These are phyloP conservation scores for Tylopilus felleus DNA, from an alignment of 768 basidiomycete genomes.

Conservation along the genomic window DNA sequence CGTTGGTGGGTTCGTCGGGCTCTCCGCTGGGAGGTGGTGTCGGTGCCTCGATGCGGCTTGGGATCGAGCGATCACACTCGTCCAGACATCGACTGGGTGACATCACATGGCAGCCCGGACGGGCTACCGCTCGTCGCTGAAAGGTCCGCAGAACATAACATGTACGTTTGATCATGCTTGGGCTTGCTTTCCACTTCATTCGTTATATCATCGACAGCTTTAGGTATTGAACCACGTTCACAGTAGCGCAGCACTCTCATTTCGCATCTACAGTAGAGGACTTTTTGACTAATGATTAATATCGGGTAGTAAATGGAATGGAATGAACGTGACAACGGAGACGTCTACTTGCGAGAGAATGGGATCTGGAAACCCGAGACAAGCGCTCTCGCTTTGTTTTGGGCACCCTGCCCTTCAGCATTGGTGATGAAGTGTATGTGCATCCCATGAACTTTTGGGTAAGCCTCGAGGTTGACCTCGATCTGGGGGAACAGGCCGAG, in stretches of 20 bases:
- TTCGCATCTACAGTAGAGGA: conserved; percentile 27
- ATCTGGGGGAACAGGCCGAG: conserved; percentile 94
- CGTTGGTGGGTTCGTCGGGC: conserved; percentile 26
- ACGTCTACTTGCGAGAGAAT: conserved; percentile 50
- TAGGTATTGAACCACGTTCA: conserved; percentile 19
- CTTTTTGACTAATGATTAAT: conserved; percentile 23
- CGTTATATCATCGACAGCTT: conserved; percentile 9
- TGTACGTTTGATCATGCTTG: conserved; percentile 7
- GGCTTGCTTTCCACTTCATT: conserved; percentile 16
- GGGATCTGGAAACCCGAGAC: conserved; percentile 92
- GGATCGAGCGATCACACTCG: conserved; percentile 35
- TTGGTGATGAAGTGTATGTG: conserved; percentile 94
- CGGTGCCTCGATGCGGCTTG: conserved; percentile 25
- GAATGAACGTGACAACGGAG: not conserved
- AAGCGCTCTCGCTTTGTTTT: conserved; percentile 82
- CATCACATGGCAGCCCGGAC: conserved; percentile 52
- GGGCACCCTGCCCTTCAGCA: conserved; percentile 82
- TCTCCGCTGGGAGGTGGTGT: conserved; percentile 17
- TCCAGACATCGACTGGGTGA: conserved; percentile 58
- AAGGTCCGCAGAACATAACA: not conserved
- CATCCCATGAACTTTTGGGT: conserved; percentile 84
- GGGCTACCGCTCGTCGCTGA: conserved; percentile 21
- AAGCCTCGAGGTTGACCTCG: conserved; percentile 89
- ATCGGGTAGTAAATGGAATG: conserved; percentile 7
- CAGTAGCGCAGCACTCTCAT: conserved; percentile 28